A percentile compares a stretch with the other conserved stretches of the same genome.
These are phyloP conservation scores for Paralagenidium karlingii DNA, from an alignment of 352 stramenopile genomes.

Conservation along the genomic window DNA sequence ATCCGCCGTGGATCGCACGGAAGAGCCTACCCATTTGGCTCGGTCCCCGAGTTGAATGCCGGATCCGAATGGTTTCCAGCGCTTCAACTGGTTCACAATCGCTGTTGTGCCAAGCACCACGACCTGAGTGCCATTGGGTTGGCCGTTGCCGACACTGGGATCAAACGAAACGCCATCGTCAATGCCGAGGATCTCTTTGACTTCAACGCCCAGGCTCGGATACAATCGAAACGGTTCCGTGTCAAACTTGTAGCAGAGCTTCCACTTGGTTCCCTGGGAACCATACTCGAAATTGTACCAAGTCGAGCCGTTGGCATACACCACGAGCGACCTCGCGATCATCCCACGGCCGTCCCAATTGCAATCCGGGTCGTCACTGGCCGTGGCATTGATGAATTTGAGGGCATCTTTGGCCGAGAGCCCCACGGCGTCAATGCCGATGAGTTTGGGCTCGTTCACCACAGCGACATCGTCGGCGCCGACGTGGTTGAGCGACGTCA, in stretches of 20 bases:
- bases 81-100: conserved; percentile 28
- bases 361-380: conserved; percentile 18
- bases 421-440: conserved; percentile 37
- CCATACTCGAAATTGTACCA: conserved; percentile 42
- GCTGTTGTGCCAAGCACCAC: conserved; percentile 16
- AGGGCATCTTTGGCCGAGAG: conserved; percentile 26
- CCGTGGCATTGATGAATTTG: conserved; percentile 27
- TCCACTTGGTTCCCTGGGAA: conserved; percentile 25
- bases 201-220: conserved; percentile 16
- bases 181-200: conserved; percentile 37
- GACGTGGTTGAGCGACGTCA: conserved; percentile 11
- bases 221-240: conserved; percentile 35
- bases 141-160: no score
- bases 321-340: conserved; percentile 12
- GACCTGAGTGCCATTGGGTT: conserved; percentile 15
- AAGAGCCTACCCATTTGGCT: conserved; percentile 39
- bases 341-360: conserved; percentile 22
- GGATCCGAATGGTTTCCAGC: conserved; percentile 31
- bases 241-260: conserved; percentile 57
- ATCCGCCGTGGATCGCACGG: conserved; percentile 24
- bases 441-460: conserved; percentile 43
- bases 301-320: conserved; percentile 25
- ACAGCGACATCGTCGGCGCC: conserved; percentile 27
- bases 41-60: conserved; percentile 25
- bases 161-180: no score